Base-by-base conservation (phyloP, 1,284 basidiomycete species). In the Ganoderma multipileum region DNA sequence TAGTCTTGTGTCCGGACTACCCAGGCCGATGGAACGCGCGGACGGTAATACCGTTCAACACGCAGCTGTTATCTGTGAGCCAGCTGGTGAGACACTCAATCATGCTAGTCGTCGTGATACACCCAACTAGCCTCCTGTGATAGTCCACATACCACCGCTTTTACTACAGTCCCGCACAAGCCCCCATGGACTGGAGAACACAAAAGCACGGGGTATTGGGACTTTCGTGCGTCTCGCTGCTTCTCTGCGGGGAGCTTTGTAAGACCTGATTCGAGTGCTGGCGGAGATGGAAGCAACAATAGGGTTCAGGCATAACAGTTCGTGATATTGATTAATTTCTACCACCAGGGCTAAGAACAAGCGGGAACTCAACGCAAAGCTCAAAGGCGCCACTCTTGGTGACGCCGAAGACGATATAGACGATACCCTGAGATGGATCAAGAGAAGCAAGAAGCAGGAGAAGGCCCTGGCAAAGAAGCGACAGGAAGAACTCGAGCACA, bases 351-450 rank as follows among this genome's bases (percentile, higher is more conserved):
- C 94, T 82, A 92, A 93, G 82, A 98, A 98, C 83, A 89, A 91
- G 81, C 90, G 91, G 77, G 96, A 98, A 80, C 91, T 98, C 77
- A 91, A 94, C 81, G 86, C 94, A 72, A 92, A 94, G 81, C 90
- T 99, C 77, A 93, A 92, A 81, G 97, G 97, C 74, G 82, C 91
- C 73, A 97, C 96, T 66, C 90, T 99, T 69, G 97, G 92, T 80
- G 95, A 95, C 79, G 86, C 85, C 81, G 92, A 90, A 76, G 88
- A 82, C 73, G 90, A 90, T 75, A 85, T 86, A 79, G 92, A 93
- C 75, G 88, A 91, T 73, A 87, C 95, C 26, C 81, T 94, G 68
- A 91, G 91, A 79, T 99, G 97, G 96, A 85, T 97, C 78, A 97
- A 95, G 83, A 86, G 87, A 78, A 91, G 86, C 75, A 95, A 96